phyloP scores from a whole-genome alignment of 176 grass and related monocot species.

The Cenchrus americanus region DNA sequence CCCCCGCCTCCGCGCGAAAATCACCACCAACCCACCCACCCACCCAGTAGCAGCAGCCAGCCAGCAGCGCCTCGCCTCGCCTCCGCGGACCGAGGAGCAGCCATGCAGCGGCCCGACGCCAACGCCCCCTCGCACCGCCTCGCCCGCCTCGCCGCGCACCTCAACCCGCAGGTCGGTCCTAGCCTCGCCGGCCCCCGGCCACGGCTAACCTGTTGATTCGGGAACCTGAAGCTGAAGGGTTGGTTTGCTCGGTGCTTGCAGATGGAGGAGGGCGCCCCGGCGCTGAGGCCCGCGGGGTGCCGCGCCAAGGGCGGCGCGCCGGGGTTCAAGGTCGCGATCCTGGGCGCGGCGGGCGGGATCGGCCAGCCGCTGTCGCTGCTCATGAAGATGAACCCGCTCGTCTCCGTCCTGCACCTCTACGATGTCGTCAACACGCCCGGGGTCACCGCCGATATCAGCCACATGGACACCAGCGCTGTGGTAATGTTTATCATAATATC shows the following conservation, averaged over 20 bases:
- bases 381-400: constrained; percentile 98
- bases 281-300: constrained; percentile 59
- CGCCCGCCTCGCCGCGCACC: constrained; percentile 74
- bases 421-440: constrained; percentile 96
- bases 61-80: neutral
- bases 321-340: constrained; percentile 87
- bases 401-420: constrained; percentile 95
- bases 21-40: neutral
- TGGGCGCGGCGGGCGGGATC: constrained; percentile 92
- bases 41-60: too few species aligned
- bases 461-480: constrained; percentile 96
- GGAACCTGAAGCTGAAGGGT: neutral
- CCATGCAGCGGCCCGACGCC: constrained; percentile 55
- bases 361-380: constrained; percentile 91
- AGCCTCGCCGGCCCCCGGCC: neutral
- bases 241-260: neutral
- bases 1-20: neutral
- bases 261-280: constrained; percentile 60
- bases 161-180: constrained; percentile 45
- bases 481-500: constrained; percentile 35
- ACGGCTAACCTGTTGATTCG: neutral
- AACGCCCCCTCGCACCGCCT: constrained; percentile 58
- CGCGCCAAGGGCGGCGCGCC: constrained; percentile 89
- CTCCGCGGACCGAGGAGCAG: neutral
- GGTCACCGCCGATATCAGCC: constrained; percentile 93